These are phyloP conservation scores for Yamadazyma buinensis DNA, from an alignment of 1,139 yeast genomes.

Conservation along the genomic window DNA sequence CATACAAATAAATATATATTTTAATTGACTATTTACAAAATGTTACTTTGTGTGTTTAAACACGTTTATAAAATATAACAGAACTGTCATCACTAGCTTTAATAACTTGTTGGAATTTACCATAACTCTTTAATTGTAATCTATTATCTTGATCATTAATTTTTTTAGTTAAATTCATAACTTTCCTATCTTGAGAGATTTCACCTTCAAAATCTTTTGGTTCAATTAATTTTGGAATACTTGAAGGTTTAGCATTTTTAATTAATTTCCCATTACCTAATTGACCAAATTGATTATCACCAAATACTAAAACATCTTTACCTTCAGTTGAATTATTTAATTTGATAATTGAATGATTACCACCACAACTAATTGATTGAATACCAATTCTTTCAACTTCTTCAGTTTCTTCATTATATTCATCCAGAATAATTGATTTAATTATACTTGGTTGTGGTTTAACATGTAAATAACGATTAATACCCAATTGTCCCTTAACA, in stretches of 20 bases:
- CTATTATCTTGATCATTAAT: conserved; percentile 39
- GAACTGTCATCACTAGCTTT: conserved; percentile 62
- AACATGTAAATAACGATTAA: conserved; percentile 70
- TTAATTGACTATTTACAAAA: too few species aligned
- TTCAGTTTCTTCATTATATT: conserved; percentile 32
- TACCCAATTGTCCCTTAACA: conserved; percentile 82
- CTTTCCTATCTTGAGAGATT: conserved; percentile 9
- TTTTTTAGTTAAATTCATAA: conserved; percentile 16
- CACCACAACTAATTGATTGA: conserved; percentile 55
- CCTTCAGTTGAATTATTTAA: conserved; percentile 41
- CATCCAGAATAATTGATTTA: conserved; percentile 45
- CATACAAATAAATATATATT: too few species aligned
- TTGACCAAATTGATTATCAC: conserved; percentile 79
- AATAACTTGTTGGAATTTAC: conserved; percentile 48
- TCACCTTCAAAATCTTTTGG: conserved; percentile 37
- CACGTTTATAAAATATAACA: conserved; percentile 54
- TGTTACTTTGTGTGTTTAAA: background rate
- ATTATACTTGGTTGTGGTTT: conserved; percentile 64
- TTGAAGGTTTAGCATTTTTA: conserved; percentile 54
- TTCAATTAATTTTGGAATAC: conserved; percentile 55
- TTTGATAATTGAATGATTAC: conserved; percentile 62
- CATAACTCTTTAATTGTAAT: conserved; percentile 31
- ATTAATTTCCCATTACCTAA: conserved; percentile 76
- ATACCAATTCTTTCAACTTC: conserved; percentile 43
- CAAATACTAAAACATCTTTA: conserved; percentile 74